Base-by-base conservation (phyloP, 208 protist genomes). In the Trypanosomatidae sp. region DNA sequence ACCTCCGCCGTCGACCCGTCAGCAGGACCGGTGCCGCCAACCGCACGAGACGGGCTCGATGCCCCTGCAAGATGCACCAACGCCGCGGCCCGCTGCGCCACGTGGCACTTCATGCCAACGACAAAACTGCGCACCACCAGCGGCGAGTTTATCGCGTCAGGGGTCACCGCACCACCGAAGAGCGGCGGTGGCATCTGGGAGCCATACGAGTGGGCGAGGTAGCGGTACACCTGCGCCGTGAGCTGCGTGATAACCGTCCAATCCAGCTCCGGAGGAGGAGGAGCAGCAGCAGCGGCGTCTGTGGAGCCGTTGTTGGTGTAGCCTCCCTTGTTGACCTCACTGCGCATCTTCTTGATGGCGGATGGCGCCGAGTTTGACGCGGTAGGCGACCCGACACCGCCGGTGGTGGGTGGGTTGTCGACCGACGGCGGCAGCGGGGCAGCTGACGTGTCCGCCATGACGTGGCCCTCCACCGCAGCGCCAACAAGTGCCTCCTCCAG, bases 151-250 rank as follows among this genome's bases (percentile, higher is more conserved):
- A 71, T 46, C 3, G 62, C 46, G 50, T 49, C 66, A 1, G 66
- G 44, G 6, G 80, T 72, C 17, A 74, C 49, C 17, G 69, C 39
- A 33, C 82, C 82, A 12, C 39, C 17, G 41, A 94, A 85, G 17
- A 96, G 76, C 17, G 86, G 83, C 19, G 92, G 84, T 2, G 92
- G 90, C 92, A 96, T 96, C 75, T 93, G 87, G 33, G 92, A 87
- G 50, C 88, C 88, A 70, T 83, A 95, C 1, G 22, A 5, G 84
- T 94, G 92, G 6, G 90, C 79, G 19, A 94, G 50, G 74, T 93
- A 96, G n/a, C 92, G 89, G 77, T 95, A 96, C 41, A 90, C 76
- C 73, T 93, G 89, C 25, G 92, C 89, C 25, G 81, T 91, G 39
- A 96, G 80, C 69, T 94, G 89, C 9, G 92, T 90, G 9, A 87